Evolutionary conservation across 768 basidiomycete species (phyloP).

Genomic region (Pisolithus sp.): DNA sequence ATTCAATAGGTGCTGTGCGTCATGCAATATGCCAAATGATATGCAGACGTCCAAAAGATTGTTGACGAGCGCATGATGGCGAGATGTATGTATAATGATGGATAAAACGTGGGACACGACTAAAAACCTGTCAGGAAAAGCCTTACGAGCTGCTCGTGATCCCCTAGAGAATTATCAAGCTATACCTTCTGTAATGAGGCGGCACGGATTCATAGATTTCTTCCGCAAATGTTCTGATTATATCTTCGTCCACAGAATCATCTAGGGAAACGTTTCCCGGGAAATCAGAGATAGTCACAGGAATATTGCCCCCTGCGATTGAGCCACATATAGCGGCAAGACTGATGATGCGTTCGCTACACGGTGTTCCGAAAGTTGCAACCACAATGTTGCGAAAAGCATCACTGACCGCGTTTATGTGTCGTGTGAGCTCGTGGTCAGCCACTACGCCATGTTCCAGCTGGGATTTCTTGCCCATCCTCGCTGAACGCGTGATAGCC

Average conservation of each 20-base stretch:
- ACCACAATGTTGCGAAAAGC: slow-evolving; percentile 47
- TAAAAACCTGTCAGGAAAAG: slow-evolving; percentile 33
- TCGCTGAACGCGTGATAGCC: slow-evolving; percentile 32
- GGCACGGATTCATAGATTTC: slow-evolving; percentile 49
- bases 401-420: slow-evolving; percentile 48
- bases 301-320: slow-evolving; percentile 42
- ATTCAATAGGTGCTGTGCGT: slow-evolving; percentile 40
- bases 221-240: slow-evolving; percentile 23
- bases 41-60: slow-evolving; percentile 47
- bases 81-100: slow-evolving; percentile 39
- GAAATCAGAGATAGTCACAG: slow-evolving; percentile 13
- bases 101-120: slow-evolving; percentile 48
- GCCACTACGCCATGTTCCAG: slow-evolving; percentile 29
- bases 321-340: slow-evolving; percentile 43
- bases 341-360: slow-evolving; percentile 23
- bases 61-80: slow-evolving; percentile 42
- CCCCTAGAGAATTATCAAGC: not conserved
- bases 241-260: slow-evolving; percentile 19
- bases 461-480: slow-evolving; percentile 28
- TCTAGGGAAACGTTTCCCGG: slow-evolving; percentile 15
- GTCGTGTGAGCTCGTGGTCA: slow-evolving; percentile 39
- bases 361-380: slow-evolving; percentile 24
- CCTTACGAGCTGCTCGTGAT: slow-evolving; percentile 5
- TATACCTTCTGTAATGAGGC: slow-evolving; percentile 44
- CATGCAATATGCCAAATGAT: slow-evolving; percentile 34